These are phyloP conservation scores for Nannizziopsis arthrosporioides DNA, from an alignment of 2,329 filamentous ascomycete species.

Conservation along the genomic window DNA sequence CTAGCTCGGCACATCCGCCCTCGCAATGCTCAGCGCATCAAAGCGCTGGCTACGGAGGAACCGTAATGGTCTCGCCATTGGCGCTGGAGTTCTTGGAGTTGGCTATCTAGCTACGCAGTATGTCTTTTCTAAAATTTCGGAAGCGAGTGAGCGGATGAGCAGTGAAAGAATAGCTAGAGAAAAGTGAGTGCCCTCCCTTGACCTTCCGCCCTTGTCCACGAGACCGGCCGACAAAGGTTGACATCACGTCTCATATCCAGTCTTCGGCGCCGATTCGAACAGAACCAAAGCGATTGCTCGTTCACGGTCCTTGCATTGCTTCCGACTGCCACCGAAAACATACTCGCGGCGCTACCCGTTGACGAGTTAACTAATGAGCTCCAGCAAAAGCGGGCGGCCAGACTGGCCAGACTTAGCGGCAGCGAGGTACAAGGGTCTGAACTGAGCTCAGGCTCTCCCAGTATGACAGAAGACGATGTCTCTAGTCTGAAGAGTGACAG, in stretches of 20 bases:
- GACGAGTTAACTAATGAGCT: slow-evolving; percentile 88
- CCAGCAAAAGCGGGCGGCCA: slow-evolving; percentile 78
- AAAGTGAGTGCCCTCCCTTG: slow-evolving; percentile 54
- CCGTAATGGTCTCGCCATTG: slow-evolving; percentile 77
- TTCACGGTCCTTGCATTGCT: slow-evolving; percentile 94
- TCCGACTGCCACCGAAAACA: slow-evolving; percentile 79
- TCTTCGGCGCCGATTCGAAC: slow-evolving; percentile 87
- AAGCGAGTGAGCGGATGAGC: slow-evolving; percentile 91
- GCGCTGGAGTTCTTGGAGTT: slow-evolving; percentile 73
- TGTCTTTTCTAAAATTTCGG: slow-evolving; percentile 78
- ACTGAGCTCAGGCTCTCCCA: slow-evolving; percentile 48
- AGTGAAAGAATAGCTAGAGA: slow-evolving; percentile 92
- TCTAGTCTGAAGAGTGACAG: slow-evolving; percentile 72
- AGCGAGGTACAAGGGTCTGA: slow-evolving; percentile 49
- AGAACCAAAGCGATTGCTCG: slow-evolving; percentile 98
- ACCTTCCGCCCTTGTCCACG: not conserved
- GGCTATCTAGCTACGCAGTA: slow-evolving; percentile 91
- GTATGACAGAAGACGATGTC: slow-evolving; percentile 70
- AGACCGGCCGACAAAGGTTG: not conserved
- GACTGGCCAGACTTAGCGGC: slow-evolving; percentile 46
- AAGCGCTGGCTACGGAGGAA: slow-evolving; percentile 89
- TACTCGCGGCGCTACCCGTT: slow-evolving; percentile 76
- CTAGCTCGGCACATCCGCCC: not conserved
- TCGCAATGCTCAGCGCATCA: slow-evolving; percentile 55
- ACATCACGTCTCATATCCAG: slow-evolving; percentile 39